A percentile compares a stretch with the other conserved stretches of the same genome.
Conservation (phyloP, 2,329 filamentous ascomycete genomes). For the Curvularia eragrostidis region DNA sequence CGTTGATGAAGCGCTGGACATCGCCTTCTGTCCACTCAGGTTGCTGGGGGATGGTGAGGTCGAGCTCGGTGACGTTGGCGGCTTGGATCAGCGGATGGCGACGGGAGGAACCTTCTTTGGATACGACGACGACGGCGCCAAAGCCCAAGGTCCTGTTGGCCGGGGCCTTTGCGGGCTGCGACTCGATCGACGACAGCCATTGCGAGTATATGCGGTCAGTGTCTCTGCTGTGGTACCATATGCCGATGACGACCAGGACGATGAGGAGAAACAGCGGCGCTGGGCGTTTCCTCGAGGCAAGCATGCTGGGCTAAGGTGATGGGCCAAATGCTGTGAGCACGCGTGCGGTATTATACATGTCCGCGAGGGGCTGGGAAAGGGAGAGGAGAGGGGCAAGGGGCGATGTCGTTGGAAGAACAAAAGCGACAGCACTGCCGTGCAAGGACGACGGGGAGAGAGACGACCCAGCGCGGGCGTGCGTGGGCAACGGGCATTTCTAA, state of each 20-base stretch:
- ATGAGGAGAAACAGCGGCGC: conserved; percentile 39
- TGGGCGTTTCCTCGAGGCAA: conserved; percentile 42
- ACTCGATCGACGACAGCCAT: conserved; percentile 36
- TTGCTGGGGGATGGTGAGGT: conserved; percentile 53
- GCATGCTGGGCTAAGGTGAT: conserved; percentile 32
- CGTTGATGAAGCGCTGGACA: conserved; percentile 47
- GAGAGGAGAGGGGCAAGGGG: conserved; percentile 1
- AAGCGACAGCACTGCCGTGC: not conserved
- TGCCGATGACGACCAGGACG: conserved; percentile 34
- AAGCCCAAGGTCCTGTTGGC: conserved; percentile 51
- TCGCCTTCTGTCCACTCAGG: conserved; percentile 53
- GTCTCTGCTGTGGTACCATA: conserved; percentile 39
- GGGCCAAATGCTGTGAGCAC: conserved; percentile 18
- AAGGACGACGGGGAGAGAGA: conserved; percentile 8
- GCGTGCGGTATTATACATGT: conserved; percentile 33
- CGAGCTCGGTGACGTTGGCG: conserved; percentile 52
- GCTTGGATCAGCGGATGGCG: conserved; percentile 51
- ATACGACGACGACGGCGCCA: conserved; percentile 52
- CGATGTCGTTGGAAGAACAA: conserved; percentile 8
- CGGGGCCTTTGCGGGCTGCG: conserved; percentile 33
- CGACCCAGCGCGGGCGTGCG: conserved; percentile 15
- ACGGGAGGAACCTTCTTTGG: conserved; percentile 49
- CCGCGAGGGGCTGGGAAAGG: conserved; percentile 6
- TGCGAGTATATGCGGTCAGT: conserved; percentile 39
- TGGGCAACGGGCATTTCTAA: conserved; percentile 24